phyloP scores from a whole-genome alignment of 192 early-diverging fungal species.

The Backusella circina region DNA sequence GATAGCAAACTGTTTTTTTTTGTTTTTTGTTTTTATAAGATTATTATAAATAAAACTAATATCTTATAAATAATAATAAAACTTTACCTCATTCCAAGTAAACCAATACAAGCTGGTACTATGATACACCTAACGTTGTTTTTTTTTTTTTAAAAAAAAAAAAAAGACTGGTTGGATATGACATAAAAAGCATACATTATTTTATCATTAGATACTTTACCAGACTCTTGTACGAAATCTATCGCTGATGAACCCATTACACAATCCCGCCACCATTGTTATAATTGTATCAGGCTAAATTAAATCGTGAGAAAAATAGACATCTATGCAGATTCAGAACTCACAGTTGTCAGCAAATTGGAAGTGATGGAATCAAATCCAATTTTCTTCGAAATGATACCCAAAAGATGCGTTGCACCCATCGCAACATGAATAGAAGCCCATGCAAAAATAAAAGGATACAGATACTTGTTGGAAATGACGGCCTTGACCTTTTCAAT shows the following conservation, averaged over 20 bases:
- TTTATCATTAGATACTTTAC: constrained; percentile 2
- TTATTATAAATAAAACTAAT: neutral
- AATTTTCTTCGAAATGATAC: constrained; percentile 33
- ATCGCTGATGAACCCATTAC: constrained; percentile 34
- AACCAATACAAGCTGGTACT: constrained; percentile 26
- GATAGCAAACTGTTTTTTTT: constrained; percentile 20
- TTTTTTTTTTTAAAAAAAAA: neutral
- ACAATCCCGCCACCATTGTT: constrained; percentile 25
- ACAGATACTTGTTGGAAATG: constrained; percentile 19
- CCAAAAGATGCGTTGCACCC: constrained; percentile 26
- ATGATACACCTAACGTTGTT: constrained; percentile 25
- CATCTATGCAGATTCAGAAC: neutral
- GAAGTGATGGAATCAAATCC: constrained; percentile 33
- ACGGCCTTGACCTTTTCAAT: constrained; percentile 1
- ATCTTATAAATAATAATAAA: neutral
- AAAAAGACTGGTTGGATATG: neutral
- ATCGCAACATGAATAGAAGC: constrained; percentile 25
- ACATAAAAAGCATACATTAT: neutral
- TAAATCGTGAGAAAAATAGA: neutral
- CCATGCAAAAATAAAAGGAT: constrained; percentile 31
- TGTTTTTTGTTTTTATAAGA: neutral
- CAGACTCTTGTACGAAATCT: constrained; percentile 24
- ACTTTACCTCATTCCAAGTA: constrained; percentile 28
- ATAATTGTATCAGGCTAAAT: constrained; percentile 34
- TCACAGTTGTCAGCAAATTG: constrained; percentile 35